Conservation (phyloP, 2,329 filamentous ascomycete genomes). For the Diaporthe australafricana region DNA sequence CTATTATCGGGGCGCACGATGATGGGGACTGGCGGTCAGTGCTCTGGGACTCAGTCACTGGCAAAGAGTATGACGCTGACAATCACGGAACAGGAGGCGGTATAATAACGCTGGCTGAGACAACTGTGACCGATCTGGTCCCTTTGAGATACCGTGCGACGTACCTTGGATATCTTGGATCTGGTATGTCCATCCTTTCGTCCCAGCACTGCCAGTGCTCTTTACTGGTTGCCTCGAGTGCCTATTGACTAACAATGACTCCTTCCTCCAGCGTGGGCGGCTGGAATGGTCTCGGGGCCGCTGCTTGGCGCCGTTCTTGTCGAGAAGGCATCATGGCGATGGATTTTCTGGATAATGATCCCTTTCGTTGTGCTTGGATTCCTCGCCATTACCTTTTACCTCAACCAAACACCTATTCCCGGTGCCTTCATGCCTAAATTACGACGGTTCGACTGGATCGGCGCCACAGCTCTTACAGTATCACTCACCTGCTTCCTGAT, state of each 20-base stretch:
- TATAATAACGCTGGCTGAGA: constrained; percentile 15
- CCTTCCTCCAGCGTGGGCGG: neutral
- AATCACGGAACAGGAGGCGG: constrained; percentile 11
- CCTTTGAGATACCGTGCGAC: constrained; percentile 15
- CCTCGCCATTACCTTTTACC: neutral
- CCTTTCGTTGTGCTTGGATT: constrained; percentile 4
- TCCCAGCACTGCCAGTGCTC: too few relatives aligned
- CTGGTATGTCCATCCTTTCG: neutral
- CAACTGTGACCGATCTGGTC: constrained; percentile 5
- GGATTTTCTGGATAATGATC: constrained; percentile 19
- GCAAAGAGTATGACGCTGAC: neutral
- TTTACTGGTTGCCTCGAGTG: too few relatives aligned
- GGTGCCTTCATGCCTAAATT: neutral
- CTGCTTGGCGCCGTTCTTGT: constrained; percentile 8
- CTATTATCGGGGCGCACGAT: constrained; percentile 4
- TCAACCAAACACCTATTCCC: neutral
- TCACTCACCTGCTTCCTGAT: constrained; percentile 2
- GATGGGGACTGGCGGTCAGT: constrained; percentile 21
- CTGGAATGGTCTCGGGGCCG: constrained; percentile 20
- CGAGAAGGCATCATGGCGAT: constrained; percentile 11
- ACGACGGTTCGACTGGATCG: constrained; percentile 15
- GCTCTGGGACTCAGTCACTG: neutral
- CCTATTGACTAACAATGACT: neutral
- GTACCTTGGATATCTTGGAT: constrained; percentile 20
- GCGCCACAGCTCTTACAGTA: neutral